These are phyloP conservation scores for Begonia loranthoides DNA, from an alignment of 306 rosid genomes.

Conservation along the genomic window DNA sequence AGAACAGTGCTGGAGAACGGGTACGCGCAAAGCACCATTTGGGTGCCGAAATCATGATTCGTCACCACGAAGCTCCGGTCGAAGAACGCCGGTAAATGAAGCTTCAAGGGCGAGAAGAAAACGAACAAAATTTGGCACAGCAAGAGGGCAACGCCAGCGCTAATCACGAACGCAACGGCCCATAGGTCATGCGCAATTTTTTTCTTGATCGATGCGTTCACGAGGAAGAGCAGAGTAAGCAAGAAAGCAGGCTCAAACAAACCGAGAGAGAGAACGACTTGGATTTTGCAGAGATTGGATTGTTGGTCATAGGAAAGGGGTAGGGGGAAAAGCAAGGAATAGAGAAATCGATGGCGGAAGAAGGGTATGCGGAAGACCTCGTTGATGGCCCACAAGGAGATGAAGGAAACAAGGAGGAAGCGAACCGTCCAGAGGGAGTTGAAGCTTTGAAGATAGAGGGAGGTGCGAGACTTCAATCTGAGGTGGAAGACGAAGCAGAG, in stretches of 20 bases:
- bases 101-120: slow-evolving; percentile 16
- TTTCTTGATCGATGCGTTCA: slow-evolving; percentile 38
- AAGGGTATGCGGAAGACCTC: slow-evolving; percentile 47
- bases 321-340: slow-evolving; percentile 13
- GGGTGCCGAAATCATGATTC: not conserved
- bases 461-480: slow-evolving; percentile 45
- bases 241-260: slow-evolving; percentile 67
- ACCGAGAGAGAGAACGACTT: slow-evolving; percentile 39
- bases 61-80: slow-evolving; percentile 7
- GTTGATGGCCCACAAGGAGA: slow-evolving; percentile 47
- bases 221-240: slow-evolving; percentile 49
- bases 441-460: slow-evolving; percentile 41
- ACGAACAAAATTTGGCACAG: slow-evolving; percentile 20
- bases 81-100: slow-evolving; percentile 14
- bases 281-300: slow-evolving; percentile 34
- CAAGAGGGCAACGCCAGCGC: slow-evolving; percentile 25
- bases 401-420: slow-evolving; percentile 42
- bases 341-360: slow-evolving; percentile 22
- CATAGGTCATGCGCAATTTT: slow-evolving; percentile 18
- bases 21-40: slow-evolving; percentile 32
- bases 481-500: slow-evolving; percentile 61
- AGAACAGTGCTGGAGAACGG: slow-evolving; percentile 31
- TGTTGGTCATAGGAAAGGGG: slow-evolving; percentile 6
- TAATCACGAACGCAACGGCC: slow-evolving; percentile 21
- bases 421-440: slow-evolving; percentile 81